Conservation (phyloP, 805 yeast species). For the Sugiyamaella floridensis region DNA sequence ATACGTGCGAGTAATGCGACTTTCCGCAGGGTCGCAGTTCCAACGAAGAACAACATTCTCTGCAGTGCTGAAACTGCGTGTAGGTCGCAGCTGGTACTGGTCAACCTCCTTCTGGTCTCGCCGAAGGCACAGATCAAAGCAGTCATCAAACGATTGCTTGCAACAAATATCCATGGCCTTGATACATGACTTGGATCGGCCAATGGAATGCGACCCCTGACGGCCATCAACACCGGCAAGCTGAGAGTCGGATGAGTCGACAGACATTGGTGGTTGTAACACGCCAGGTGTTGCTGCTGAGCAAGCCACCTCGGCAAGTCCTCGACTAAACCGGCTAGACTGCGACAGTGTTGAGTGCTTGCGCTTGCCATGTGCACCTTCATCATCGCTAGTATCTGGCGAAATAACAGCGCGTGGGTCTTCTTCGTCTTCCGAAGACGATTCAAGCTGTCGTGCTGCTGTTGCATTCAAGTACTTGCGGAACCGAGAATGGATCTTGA, state of each 20-base stretch:
- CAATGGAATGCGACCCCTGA: no score
- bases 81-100: conserved; percentile 10
- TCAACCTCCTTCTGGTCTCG: conserved; percentile 3
- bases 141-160: conserved; percentile 2
- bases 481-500: background rate
- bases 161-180: background rate
- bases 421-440: background rate
- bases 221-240: background rate
- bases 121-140: background rate
- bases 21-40: conserved; percentile 4
- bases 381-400: background rate
- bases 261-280: background rate
- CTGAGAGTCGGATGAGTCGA: background rate
- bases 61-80: conserved; percentile 12
- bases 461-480: background rate
- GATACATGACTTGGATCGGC: background rate
- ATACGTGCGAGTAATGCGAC: conserved; percentile 7
- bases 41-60: conserved; percentile 11
- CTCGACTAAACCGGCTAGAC: background rate
- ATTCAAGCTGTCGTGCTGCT: background rate
- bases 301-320: background rate
- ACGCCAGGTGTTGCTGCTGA: background rate
- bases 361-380: background rate
- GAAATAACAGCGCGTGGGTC: background rate
- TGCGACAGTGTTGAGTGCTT: background rate